Evolutionary conservation across 371 early-diverging fungal species (phyloP), one percentile per base, ranked within the genome.

Genomic region (Chytridium lagenaria): DNA sequence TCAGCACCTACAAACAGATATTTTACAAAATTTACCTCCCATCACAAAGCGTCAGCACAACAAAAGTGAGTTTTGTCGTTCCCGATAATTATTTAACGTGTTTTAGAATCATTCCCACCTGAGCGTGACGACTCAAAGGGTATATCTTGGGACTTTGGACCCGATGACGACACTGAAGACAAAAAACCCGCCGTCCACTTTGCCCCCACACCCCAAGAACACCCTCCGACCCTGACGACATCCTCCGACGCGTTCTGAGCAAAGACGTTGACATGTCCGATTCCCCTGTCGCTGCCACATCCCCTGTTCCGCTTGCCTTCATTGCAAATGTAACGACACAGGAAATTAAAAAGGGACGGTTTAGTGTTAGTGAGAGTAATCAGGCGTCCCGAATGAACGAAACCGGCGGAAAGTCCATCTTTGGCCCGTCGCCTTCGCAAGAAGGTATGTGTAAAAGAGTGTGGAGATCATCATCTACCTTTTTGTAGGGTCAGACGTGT

Each of bases 1-100:
- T 23, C 81, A 88, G 1, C 90, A 91, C 73, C 81, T 94, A 2
- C 83, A 86, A 1, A 81, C 83, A 15, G 79, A 85, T 0, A 51
- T 95, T 1, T 76, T 94, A 30, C 81, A 87, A 22, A 82, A 86
- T 33, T 71, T 95, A 19, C 91, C 92, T 12, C 90, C 94, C 0
- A 80, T 95, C 12, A 75, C 81, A 0, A 71, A 80, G 44, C 72
- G 84, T 10, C 75, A 75, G 28, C 84, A 84, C 63, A 74, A 77
- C 63, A 59, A 71, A 50, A 57, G 79, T 76, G 55, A 33, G 78
- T 15, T 31, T 19, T 15, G 22, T 67, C n/a, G 28, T 55, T 55
- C 55, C 26, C 10, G 26, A 55, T 49, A 72, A 30, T 49, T 49
- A n/a, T 38, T 10, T 19, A 19, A 12, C 19, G n/a, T 71, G 10